Base-by-base conservation (phyloP, 2,329 filamentous ascomycete genomes). In the Arachnomyces sp. region DNA sequence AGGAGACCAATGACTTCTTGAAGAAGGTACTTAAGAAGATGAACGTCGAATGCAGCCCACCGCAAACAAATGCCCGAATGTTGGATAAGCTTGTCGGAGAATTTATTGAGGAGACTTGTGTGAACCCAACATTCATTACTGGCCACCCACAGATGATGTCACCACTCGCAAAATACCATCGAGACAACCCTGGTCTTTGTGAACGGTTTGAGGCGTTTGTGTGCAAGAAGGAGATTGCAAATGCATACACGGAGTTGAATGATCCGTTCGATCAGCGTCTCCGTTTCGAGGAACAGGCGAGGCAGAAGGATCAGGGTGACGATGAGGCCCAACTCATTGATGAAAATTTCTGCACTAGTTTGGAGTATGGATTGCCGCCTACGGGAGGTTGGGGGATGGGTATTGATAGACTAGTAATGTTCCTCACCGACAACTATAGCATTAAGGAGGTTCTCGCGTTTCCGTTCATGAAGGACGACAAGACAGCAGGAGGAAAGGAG, bases 131-230 rank as follows among this genome's bases (percentile, higher is more conserved):
- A 32, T 92, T 92, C 69, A 92, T 93, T 63, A 82, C 74, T 5
- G 85, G 84, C n/a, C 86, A 95, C 65, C 74, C 77, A 5, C 76
- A 84, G 59, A 83, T 88, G 75, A 93, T 96, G 90, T 92, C 86
- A 12, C 92, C 92, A 7, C 75, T 98, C 13, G 92, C 92, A 72
- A 98, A 98, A 76, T 89, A 89, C 65, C 86, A 95, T 67, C 85
- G 92, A 50, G 68, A 74, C 34, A 78, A 79, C 47, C 76, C 82
- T 39, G 92, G 90, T 55, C 77, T 98, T 28, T 95, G 88, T 63
- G 92, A 98, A 73, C 85, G 92, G 40, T 96, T 96, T 65, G 92
- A 98, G 69, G 89, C 86, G 8, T 98, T 98, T 52, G 92, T 95
- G 34, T 88, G 84, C 74, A 93, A 88, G 75, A 93, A 92, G 78